Evolutionary conservation across 176 grass and related monocot genomes (phyloP), one percentile per base, ranked within the genome.

Genomic region (Chloris gayana): DNA sequence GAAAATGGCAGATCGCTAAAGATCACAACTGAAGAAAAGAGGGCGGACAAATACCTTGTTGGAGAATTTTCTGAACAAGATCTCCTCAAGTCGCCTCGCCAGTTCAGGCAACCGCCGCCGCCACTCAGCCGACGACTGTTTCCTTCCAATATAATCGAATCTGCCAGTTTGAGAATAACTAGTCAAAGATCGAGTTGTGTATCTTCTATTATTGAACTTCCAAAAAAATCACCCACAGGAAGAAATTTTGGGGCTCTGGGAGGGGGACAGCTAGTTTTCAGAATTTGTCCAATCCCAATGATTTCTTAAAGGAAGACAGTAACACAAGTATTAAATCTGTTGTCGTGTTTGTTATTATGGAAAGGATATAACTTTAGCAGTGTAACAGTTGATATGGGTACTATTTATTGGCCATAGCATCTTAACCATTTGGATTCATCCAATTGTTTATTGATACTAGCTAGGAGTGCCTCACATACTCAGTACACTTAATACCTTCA

Each of bases 1-100:
- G 73, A 56, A 76, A 65, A n/a, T 45, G 74, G 17, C 58, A 68
- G 22, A 66, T 64, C 37, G 18, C 58, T 85, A 44, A 83, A 58
- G 88, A 90, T 47, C 49, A 83, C 37, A 69, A 31, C 33, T n/a
- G 69, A 6, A 85, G 59, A 73, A 3, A 19, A 73, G 77, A 80
- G 56, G 60, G 22, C 38, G 78, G 67, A 61, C 13, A 31, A 80
- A 77, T 86, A 89, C 92, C 83, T 45, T 94, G 82, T 76, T 94
- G 14, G 59, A 7, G 65, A 76, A 94, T 81, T 94, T 88, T 41
- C 80, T 91, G 70, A 57, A 89, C 79, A 94, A 73, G 31, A 85
- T 89, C 57, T 89, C 83, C 83, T 89, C 88, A 2, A 89, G 88
- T 41, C 88, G 73, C 59, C 4, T 78, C 13, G 79, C 4, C 14